phyloP scores from a whole-genome alignment of 768 basidiomycete species.

The Leucogyrophana mollusca region DNA sequence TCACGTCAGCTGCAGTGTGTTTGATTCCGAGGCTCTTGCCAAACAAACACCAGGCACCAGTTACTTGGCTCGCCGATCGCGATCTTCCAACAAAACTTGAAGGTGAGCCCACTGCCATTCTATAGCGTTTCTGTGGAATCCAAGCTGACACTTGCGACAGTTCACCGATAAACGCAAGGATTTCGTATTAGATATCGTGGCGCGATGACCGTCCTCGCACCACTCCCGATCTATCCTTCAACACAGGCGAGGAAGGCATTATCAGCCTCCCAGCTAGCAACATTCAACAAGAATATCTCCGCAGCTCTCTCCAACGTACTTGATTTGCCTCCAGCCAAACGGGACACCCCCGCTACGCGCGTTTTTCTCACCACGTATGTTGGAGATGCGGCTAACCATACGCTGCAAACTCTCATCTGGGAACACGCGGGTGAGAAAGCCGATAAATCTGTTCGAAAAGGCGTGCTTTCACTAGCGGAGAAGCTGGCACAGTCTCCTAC shows the following conservation, averaged over 20 bases:
- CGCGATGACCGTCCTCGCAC: slow-evolving; percentile 26
- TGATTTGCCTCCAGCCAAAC: slow-evolving; percentile 45
- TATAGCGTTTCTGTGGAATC: too few relatives aligned
- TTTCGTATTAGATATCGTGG: too few relatives aligned
- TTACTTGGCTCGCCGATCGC: too few relatives aligned
- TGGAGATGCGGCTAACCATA: slow-evolving; percentile 51
- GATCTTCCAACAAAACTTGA: too few relatives aligned
- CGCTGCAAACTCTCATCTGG: slow-evolving; percentile 63
- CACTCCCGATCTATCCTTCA: slow-evolving; percentile 60
- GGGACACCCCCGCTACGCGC: slow-evolving; percentile 42
- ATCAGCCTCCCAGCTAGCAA: slow-evolving; percentile 49
- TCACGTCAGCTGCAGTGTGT: too few relatives aligned
- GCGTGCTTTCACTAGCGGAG: slow-evolving; percentile 56
- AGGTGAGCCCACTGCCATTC: too few relatives aligned
- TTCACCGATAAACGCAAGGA: too few relatives aligned
- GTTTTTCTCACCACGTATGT: slow-evolving; percentile 58
- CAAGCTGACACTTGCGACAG: too few relatives aligned
- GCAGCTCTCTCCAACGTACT: slow-evolving; percentile 47
- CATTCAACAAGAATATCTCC: slow-evolving; percentile 47
- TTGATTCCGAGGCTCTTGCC: too few relatives aligned
- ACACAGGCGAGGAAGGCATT: slow-evolving; percentile 44
- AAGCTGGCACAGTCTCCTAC: slow-evolving; percentile 40
- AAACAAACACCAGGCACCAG: too few relatives aligned
- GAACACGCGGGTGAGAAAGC: slow-evolving; percentile 28
- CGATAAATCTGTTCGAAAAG: slow-evolving; percentile 46